These are phyloP conservation scores for Neurospora tetrasperma DNA, from an alignment of 495 filamentous ascomycete genomes.

Conservation along the genomic window DNA sequence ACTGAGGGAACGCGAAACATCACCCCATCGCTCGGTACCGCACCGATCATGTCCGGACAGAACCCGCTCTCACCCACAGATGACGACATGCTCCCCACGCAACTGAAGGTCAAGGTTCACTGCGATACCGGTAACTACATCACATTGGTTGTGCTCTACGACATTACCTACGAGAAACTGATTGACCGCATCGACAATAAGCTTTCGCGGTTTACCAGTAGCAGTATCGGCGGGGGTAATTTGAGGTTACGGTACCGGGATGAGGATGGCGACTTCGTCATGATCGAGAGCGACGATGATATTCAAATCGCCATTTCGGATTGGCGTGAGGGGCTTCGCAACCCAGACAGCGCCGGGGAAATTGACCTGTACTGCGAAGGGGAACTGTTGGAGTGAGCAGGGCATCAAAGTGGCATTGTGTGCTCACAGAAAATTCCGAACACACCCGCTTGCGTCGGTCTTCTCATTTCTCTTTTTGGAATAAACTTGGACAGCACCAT, in stretches of 20 bases:
- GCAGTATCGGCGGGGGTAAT: slow-evolving; percentile 65
- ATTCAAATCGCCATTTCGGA: slow-evolving; percentile 89
- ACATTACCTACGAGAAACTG: slow-evolving; percentile 83
- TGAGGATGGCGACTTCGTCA: slow-evolving; percentile 86
- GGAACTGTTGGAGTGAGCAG: slow-evolving; percentile 14
- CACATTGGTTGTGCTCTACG: slow-evolving; percentile 84
- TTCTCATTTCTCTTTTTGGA: neutral
- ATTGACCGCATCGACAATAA: slow-evolving; percentile 97
- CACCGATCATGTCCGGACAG: slow-evolving; percentile 21
- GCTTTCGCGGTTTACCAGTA: slow-evolving; percentile 68
- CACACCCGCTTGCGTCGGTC: neutral
- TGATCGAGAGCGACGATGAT: slow-evolving; percentile 88
- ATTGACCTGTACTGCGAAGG: slow-evolving; percentile 64
- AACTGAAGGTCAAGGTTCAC: slow-evolving; percentile 90
- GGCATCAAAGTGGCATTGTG: neutral
- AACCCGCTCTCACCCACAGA: slow-evolving; percentile 31
- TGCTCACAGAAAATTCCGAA: neutral
- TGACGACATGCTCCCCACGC: slow-evolving; percentile 57
- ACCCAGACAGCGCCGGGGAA: slow-evolving; percentile 60
- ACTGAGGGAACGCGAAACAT: slow-evolving; percentile 14
- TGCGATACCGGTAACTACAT: slow-evolving; percentile 73
- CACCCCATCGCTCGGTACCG: slow-evolving; percentile 24
- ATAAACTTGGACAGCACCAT: neutral
- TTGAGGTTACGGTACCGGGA: slow-evolving; percentile 83
- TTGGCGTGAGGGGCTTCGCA: slow-evolving; percentile 68